These are phyloP conservation scores for Otatea glauca DNA, from an alignment of 176 grass and related monocot species.

Conservation along the genomic window DNA sequence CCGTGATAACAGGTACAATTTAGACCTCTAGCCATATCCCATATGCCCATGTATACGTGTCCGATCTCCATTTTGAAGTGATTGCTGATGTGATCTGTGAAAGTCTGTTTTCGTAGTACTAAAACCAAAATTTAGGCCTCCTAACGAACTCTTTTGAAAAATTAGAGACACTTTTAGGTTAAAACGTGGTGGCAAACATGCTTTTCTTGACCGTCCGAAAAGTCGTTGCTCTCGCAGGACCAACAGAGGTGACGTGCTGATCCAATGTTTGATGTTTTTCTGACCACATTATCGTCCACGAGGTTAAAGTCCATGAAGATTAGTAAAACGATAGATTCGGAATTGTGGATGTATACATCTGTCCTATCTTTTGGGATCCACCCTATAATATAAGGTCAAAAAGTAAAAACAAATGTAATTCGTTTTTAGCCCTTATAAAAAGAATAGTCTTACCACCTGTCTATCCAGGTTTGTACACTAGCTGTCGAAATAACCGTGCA, in stretches of 20 bases:
- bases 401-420: too few species aligned
- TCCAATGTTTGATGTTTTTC: background rate
- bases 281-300: background rate
- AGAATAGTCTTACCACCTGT: background rate
- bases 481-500: background rate
- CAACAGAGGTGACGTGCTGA: background rate
- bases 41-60: too few species aligned
- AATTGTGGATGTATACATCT: background rate
- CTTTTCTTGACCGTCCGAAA: background rate
- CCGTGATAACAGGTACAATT: too few species aligned
- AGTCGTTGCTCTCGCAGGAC: background rate
- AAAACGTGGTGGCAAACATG: background rate
- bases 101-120: conserved; percentile 1
- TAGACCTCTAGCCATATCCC: too few species aligned
- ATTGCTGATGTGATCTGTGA: background rate
- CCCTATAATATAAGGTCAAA: too few species aligned
- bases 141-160: background rate
- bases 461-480: background rate
- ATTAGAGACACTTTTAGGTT: background rate
- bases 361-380: too few species aligned
- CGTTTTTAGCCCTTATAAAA: too few species aligned
- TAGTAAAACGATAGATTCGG: background rate
- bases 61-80: background rate
- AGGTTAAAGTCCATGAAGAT: background rate
- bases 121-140: conserved; percentile 8